These are phyloP conservation scores for Salix dunnii DNA, from an alignment of 345 rosid species.

Conservation along the genomic window DNA sequence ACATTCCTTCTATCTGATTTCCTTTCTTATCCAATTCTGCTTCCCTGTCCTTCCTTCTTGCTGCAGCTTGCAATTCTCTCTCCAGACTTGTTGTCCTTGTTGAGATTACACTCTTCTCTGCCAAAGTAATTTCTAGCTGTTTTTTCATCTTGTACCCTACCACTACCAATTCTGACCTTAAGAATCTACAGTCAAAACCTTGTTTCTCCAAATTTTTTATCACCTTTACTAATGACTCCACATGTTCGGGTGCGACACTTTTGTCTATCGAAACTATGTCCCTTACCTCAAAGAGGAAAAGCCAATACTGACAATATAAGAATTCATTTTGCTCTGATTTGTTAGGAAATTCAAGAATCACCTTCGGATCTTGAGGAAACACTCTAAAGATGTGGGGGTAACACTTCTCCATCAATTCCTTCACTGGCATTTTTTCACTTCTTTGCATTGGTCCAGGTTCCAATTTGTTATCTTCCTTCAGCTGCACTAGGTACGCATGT, in stretches of 20 bases:
- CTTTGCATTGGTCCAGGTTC: conserved; percentile 19
- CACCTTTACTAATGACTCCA: conserved; percentile 18
- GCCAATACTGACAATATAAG: conserved; percentile 23
- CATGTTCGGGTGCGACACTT: conserved; percentile 20
- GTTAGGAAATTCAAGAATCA: conserved; percentile 1
- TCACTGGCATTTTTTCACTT: conserved; percentile 23
- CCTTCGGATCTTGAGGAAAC: conserved; percentile 25
- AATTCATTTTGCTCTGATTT: conserved; percentile 17
- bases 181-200: conserved; percentile 32
- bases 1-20: not conserved
- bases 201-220: conserved; percentile 22
- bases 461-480: conserved; percentile 28
- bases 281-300: conserved; percentile 26
- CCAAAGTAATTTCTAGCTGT: conserved; percentile 16
- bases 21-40: not conserved
- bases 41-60: not conserved
- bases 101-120: conserved; percentile 21
- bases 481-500: conserved; percentile 27
- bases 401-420: conserved; percentile 31
- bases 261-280: conserved; percentile 22
- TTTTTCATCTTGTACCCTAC: conserved; percentile 18
- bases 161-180: conserved; percentile 28
- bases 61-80: conserved; percentile 9
- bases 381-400: conserved; percentile 26
- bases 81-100: conserved; percentile 14